Percentiles rank a stretch among this genome's conserved stretches.
Evolutionary conservation across 2,329 filamentous ascomycete genomes (phyloP).

Genomic region (Coniochaeta hoffmannii): DNA sequence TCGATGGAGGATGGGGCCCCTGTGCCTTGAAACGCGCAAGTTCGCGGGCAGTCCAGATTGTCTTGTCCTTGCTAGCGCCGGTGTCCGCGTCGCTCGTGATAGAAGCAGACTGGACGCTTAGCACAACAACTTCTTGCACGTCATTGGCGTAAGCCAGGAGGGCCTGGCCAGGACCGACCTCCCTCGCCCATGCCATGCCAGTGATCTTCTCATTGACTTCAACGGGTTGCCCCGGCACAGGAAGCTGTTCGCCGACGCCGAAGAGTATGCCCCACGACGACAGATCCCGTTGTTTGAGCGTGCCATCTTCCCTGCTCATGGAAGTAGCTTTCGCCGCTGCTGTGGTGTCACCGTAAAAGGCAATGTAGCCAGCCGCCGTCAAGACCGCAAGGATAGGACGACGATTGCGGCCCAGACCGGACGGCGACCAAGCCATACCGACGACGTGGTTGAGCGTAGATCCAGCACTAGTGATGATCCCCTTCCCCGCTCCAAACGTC

Average conservation of each 20-base stretch:
- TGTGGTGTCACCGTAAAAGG: constrained; percentile 41
- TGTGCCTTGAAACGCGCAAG: constrained; percentile 38
- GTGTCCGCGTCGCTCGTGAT: constrained; percentile 10
- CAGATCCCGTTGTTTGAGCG: constrained; percentile 22
- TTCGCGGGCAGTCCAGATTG: constrained; percentile 43
- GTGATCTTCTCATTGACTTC: constrained; percentile 38
- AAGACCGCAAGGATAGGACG: constrained; percentile 44
- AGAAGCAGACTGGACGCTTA: constrained; percentile 36
- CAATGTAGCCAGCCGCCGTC: constrained; percentile 40
- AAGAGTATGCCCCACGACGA: constrained; percentile 45
- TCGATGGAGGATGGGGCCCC: constrained; percentile 32
- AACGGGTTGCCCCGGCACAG: constrained; percentile 34
- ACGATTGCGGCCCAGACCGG: constrained; percentile 46
- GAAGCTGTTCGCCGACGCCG: constrained; percentile 45
- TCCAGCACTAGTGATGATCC: constrained; percentile 38
- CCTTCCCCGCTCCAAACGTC: constrained; percentile 36
- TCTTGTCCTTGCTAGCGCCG: constrained; percentile 8
- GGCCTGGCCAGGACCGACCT: constrained; percentile 30
- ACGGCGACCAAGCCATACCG: constrained; percentile 48
- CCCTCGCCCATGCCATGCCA: constrained; percentile 46
- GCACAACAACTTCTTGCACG: constrained; percentile 38
- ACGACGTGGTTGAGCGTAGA: constrained; percentile 48
- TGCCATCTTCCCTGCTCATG: constrained; percentile 14
- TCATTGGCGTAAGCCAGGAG: constrained; percentile 47
- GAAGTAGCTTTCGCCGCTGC: constrained; percentile 7